These are phyloP conservation scores for Macrolepiota fuliginosa DNA, from an alignment of 768 basidiomycete genomes.

Conservation along the genomic window DNA sequence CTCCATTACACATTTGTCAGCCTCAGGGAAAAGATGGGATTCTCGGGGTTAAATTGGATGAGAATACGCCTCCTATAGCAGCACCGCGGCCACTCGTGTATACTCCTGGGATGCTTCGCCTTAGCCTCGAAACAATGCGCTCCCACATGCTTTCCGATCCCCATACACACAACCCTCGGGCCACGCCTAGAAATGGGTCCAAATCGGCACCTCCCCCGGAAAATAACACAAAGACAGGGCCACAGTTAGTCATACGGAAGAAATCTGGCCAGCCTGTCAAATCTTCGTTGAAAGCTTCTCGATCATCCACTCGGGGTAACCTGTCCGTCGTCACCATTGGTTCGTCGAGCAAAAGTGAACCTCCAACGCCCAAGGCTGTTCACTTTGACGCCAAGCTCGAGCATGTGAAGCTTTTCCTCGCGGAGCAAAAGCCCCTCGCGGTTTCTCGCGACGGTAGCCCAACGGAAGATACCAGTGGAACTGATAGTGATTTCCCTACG, in stretches of 20 bases:
- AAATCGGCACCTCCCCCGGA: slow-evolving; percentile 19
- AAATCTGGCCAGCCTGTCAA: slow-evolving; percentile 94
- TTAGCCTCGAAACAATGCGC: slow-evolving; percentile 22
- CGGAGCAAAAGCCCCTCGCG: slow-evolving; percentile 92
- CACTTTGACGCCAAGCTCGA: slow-evolving; percentile 93
- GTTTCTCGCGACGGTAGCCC: slow-evolving; percentile 92
- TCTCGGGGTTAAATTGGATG: slow-evolving; percentile 12
- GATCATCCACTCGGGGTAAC: slow-evolving; percentile 45
- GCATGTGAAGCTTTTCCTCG: slow-evolving; percentile 91
- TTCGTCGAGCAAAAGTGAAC: slow-evolving; percentile 65
- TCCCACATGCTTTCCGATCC: slow-evolving; percentile 11
- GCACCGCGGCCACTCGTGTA: slow-evolving; percentile 33
- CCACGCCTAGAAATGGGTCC: slow-evolving; percentile 28
- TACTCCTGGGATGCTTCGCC: slow-evolving; percentile 36
- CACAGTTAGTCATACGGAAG: slow-evolving; percentile 66
- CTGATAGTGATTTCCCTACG: slow-evolving; percentile 73
- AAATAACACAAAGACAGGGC: slow-evolving; percentile 26
- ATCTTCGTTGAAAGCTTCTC: slow-evolving; percentile 79
- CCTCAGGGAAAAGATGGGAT: neutral
- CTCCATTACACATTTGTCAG: neutral
- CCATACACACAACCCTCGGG: slow-evolving; percentile 19
- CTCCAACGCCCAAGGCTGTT: slow-evolving; percentile 84
- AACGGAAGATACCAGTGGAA: slow-evolving; percentile 75
- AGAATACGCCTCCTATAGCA: slow-evolving; percentile 27
- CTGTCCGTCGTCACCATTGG: slow-evolving; percentile 52